Evolutionary conservation across 805 yeast genomes (phyloP), one percentile per base, ranked within the genome.

Genomic region (Kazachstania kunashirensis): DNA sequence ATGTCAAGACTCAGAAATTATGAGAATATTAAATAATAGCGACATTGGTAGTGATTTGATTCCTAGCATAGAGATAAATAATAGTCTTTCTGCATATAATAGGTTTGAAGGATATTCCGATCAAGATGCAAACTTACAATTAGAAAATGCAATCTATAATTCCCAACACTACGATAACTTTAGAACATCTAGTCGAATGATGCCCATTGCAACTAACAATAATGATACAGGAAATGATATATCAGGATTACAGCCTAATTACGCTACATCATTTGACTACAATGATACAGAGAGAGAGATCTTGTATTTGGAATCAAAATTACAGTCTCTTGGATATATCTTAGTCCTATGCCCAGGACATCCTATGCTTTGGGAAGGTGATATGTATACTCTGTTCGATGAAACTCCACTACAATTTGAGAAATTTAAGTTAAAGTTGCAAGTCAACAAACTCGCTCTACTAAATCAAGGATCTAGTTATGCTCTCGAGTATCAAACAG

Each of bases 291-390:
- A 50, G 31, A 31, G 38, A 11, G 60, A 56, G 24, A 30, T 56
- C 25, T 15, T 41, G 11, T 46, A 48, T 15, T 38, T 57, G n/a
- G 60, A 57, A 31, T 25, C 35, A 16, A 53, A 49, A 38, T 36
- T 57, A 24, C 54, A 53, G 30, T 47, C 55, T 17, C 55, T 65
- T 19, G 83, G 85, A 0, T 84, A 83, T 45, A 70, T 84, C 11
- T 49, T 86, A 19, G 79, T 84, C 0, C 59, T 88, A 4, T 77
- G 84, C 48, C 86, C 95, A 0, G 70, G 79, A 2, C 84, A 84
- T 49, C 94, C 96, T 0, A 71, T 88, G 59, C 75, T 83, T 33
- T 89, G 97, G 97, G 86, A 82, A 42, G 96, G 96, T 4, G 69
- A 73, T 13, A 77, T 81, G 44, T 68, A 78, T 26, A 70, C 75